A percentile compares a stretch with the other conserved stretches of the same genome.
These are phyloP conservation scores for Ascochyta lentis DNA, from an alignment of 2,329 filamentous ascomycete species.

Conservation along the genomic window DNA sequence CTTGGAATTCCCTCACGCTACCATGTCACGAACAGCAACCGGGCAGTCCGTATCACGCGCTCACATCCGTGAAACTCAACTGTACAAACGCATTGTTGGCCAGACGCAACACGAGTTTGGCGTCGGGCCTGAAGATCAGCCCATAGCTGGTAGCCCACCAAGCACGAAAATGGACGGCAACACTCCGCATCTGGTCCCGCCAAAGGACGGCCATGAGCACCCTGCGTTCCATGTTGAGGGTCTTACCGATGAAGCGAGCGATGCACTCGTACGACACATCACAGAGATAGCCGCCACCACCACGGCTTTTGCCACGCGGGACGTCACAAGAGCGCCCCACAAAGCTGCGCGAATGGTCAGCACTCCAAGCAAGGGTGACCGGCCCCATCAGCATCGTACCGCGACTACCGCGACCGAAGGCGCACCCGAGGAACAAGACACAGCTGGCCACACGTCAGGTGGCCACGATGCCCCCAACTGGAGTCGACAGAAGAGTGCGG, in stretches of 20 bases:
- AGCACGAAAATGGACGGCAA: slow-evolving; percentile 33
- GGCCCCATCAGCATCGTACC: slow-evolving; percentile 47
- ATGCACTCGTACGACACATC: slow-evolving; percentile 80
- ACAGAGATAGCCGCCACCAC: slow-evolving; percentile 94
- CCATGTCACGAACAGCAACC: slow-evolving; percentile 40
- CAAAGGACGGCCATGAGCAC: slow-evolving; percentile 45
- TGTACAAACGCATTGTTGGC: slow-evolving; percentile 92
- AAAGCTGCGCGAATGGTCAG: slow-evolving; percentile 56
- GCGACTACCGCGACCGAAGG: slow-evolving; percentile 58
- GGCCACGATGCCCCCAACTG: slow-evolving; percentile 99
- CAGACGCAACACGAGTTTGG: slow-evolving; percentile 88
- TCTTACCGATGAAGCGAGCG: slow-evolving; percentile 82
- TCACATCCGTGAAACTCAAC: slow-evolving; percentile 83
- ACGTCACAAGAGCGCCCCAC: slow-evolving; percentile 65
- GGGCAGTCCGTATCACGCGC: slow-evolving; percentile 37
- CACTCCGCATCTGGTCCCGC: slow-evolving; percentile 47
- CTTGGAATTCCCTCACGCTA: slow-evolving; percentile 38
- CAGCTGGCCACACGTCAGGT: slow-evolving; percentile 54
- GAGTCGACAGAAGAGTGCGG: slow-evolving; percentile 87
- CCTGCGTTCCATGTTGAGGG: slow-evolving; percentile 64
- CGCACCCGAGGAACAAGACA: slow-evolving; percentile 56
- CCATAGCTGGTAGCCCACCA: slow-evolving; percentile 47
- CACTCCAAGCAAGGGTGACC: slow-evolving; percentile 42
- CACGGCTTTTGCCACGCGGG: slow-evolving; percentile 83
- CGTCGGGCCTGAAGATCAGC: slow-evolving; percentile 62